These are phyloP conservation scores for Graphilbum sp. DNA, from an alignment of 2,329 filamentous ascomycete species.

Conservation along the genomic window DNA sequence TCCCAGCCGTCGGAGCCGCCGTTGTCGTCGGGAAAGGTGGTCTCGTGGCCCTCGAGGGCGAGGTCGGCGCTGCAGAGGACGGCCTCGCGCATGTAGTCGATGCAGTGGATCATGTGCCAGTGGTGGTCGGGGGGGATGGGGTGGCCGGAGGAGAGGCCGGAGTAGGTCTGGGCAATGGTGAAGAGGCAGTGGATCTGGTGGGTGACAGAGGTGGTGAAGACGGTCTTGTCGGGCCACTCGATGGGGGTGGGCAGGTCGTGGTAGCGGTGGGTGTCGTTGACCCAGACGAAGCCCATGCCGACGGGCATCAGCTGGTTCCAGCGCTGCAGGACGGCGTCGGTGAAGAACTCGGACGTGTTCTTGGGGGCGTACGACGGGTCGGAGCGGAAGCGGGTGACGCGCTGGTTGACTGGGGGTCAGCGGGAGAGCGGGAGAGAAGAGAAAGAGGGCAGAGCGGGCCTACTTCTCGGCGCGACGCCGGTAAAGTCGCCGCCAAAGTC, in stretches of 20 bases:
- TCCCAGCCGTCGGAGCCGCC: constrained; percentile 30
- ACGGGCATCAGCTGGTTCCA: constrained; percentile 22
- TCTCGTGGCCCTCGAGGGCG: constrained; percentile 27
- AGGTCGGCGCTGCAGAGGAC: constrained; percentile 29
- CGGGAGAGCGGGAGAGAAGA: background rate
- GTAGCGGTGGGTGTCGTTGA: constrained; percentile 19
- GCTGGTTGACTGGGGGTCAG: constrained; percentile 13
- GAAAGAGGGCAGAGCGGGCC: background rate
- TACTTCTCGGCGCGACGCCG: constrained; percentile 19
- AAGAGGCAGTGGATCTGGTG: constrained; percentile 23
- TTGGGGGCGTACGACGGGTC: constrained; percentile 19
- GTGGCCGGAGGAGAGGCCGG: constrained; percentile 21
- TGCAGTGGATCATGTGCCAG: constrained; percentile 32
- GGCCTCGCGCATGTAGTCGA: constrained; percentile 29
- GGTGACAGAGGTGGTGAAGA: constrained; percentile 21
- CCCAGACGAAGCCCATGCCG: constrained; percentile 21
- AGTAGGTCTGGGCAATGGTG: constrained; percentile 27
- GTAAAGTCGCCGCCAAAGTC: constrained; percentile 21
- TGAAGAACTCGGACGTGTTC: constrained; percentile 21
- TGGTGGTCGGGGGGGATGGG: constrained; percentile 25
- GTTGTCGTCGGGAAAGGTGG: constrained; percentile 29
- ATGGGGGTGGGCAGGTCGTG: constrained; percentile 20
- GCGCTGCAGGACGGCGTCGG: constrained; percentile 15
- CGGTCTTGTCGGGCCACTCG: constrained; percentile 18
- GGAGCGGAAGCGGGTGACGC: constrained; percentile 17